Evolutionary conservation across 2,329 filamentous ascomycete species (phyloP).

Genomic region (Aspergillus sp.): DNA sequence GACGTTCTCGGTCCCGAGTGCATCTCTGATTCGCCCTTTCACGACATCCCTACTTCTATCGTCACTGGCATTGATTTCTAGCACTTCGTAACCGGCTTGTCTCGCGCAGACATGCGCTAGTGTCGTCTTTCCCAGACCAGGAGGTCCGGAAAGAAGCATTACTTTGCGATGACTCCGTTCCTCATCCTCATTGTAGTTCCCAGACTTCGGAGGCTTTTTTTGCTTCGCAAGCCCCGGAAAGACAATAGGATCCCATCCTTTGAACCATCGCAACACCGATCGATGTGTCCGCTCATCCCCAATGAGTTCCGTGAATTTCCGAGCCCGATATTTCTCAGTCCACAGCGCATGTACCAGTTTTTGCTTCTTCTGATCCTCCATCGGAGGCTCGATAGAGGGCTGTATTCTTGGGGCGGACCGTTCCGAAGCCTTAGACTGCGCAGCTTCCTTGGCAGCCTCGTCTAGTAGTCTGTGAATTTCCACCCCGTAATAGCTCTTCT

Average conservation of each 20-base stretch:
- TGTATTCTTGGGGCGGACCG: slow-evolving; percentile 16
- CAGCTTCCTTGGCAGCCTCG: slow-evolving; percentile 57
- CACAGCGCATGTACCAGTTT: slow-evolving; percentile 53
- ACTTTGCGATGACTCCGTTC: slow-evolving; percentile 82
- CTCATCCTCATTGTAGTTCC: slow-evolving; percentile 44
- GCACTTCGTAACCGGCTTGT: slow-evolving; percentile 91
- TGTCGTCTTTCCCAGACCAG: slow-evolving; percentile 92
- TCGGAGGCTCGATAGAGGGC: slow-evolving; percentile 26
- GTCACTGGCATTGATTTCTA: slow-evolving; percentile 97
- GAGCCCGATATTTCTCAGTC: slow-evolving; percentile 96
- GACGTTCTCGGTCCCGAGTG: slow-evolving; percentile 89
- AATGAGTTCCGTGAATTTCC: slow-evolving; percentile 84
- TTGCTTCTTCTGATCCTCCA: slow-evolving; percentile 17
- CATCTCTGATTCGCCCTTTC: slow-evolving; percentile 82
- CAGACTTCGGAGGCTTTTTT: slow-evolving; percentile 28
- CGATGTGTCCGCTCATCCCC: slow-evolving; percentile 93
- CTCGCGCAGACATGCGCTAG: slow-evolving; percentile 90
- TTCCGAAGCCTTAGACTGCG: slow-evolving; percentile 24
- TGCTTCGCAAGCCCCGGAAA: slow-evolving; percentile 68
- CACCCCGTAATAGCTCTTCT: slow-evolving; percentile 76
- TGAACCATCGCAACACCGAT: slow-evolving; percentile 84
- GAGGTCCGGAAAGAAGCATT: slow-evolving; percentile 80
- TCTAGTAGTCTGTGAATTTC: slow-evolving; percentile 80
- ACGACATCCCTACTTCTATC: slow-evolving; percentile 87
- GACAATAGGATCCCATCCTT: slow-evolving; percentile 86